A percentile compares a stretch with the other conserved stretches of the same genome.
Evolutionary conservation across 2,329 filamentous ascomycete species (phyloP).

Genomic region (Rutstroemia sp.): DNA sequence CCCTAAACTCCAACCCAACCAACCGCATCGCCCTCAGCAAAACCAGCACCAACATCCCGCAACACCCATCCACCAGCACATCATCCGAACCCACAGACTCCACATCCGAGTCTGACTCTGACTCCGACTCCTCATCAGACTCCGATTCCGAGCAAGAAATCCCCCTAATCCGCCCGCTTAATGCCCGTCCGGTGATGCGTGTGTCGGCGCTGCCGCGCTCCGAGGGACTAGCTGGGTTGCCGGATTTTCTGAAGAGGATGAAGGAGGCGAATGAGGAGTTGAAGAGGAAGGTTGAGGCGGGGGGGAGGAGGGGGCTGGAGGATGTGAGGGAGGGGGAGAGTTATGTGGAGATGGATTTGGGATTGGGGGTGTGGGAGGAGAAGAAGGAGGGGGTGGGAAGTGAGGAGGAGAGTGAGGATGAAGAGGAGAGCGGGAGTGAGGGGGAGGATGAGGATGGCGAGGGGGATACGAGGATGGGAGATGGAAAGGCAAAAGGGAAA

Average conservation of each 20-base stretch:
- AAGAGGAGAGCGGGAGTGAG: neutral
- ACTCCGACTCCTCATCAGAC: neutral
- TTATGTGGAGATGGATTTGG: conserved; percentile 16
- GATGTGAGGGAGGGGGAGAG: conserved; percentile 12
- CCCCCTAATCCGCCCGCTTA: conserved; percentile 5
- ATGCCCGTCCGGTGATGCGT: conserved; percentile 16
- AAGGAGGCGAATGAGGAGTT: conserved; percentile 18
- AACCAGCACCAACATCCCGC: neutral
- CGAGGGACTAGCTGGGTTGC: conserved; percentile 4
- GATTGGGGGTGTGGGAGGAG: conserved; percentile 18
- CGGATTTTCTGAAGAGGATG: conserved; percentile 16
- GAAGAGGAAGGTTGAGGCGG: conserved; percentile 9
- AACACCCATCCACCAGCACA: neutral
- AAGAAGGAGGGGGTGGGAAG: conserved; percentile 2
- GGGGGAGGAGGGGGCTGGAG: conserved; percentile 6
- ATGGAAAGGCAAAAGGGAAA: neutral
- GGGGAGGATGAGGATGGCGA: neutral
- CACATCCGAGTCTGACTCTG: neutral
- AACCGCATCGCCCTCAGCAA: neutral
- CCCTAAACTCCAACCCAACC: neutral
- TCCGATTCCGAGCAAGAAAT: conserved; percentile 10
- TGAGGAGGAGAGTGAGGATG: neutral
- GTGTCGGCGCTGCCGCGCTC: conserved; percentile 11
- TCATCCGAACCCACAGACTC: neutral
- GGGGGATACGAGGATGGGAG: neutral